Evolutionary conservation across 2,329 filamentous ascomycete genomes (phyloP).

Genomic region (Diplocarpon mali): DNA sequence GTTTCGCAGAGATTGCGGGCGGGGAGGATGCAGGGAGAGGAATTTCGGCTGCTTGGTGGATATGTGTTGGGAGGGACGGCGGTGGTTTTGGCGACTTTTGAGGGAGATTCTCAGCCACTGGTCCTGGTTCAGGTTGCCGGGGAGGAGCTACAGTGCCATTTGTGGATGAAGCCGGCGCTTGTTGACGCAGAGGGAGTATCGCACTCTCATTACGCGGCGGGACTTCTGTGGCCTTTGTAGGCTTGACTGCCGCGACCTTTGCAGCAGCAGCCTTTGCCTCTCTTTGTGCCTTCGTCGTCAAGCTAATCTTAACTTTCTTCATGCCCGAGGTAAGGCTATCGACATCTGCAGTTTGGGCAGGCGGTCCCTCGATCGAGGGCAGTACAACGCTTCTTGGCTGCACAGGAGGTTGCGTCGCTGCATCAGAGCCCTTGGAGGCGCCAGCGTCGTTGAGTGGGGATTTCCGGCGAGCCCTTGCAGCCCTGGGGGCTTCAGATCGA

Average conservation of each 20-base stretch:
- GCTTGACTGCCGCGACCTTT: constrained; percentile 9
- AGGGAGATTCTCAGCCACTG: constrained; percentile 5
- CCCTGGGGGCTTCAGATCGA: constrained; percentile 31
- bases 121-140: neutral
- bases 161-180: neutral
- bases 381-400: constrained; percentile 6
- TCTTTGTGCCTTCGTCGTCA: constrained; percentile 43
- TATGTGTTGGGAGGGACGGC: constrained; percentile 8
- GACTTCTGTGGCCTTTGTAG: constrained; percentile 3
- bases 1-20: neutral
- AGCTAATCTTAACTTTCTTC: constrained; percentile 52
- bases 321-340: constrained; percentile 46
- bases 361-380: constrained; percentile 3
- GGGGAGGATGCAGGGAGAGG: constrained; percentile 23
- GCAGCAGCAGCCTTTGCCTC: constrained; percentile 31
- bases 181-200: neutral
- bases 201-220: constrained; percentile 1
- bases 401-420: neutral
- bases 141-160: neutral
- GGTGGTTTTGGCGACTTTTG: constrained; percentile 15
- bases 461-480: constrained; percentile 20
- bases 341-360: constrained; percentile 29
- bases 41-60: constrained; percentile 13
- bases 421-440: neutral
- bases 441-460: constrained; percentile 17